Evolutionary conservation across 1,284 basidiomycete species (phyloP).

Genomic region (Naganishia albida): DNA sequence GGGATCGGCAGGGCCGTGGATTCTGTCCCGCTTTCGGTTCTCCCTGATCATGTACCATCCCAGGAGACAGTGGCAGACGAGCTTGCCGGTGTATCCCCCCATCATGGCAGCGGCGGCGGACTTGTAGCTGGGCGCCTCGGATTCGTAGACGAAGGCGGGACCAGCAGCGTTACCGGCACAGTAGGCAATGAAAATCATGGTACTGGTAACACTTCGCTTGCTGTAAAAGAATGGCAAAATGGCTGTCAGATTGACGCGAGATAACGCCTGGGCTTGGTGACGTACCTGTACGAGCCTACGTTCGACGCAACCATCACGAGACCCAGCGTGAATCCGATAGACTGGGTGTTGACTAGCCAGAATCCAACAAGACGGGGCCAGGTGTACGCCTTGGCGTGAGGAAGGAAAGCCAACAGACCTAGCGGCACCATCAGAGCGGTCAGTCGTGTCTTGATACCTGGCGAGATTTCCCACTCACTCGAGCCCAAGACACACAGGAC

Average conservation of each 20-base stretch:
- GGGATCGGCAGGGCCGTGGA: conserved; percentile 43
- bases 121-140: conserved; percentile 46
- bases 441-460: too few species aligned
- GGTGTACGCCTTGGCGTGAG: conserved; percentile 41
- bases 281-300: conserved; percentile 41
- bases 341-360: conserved; percentile 46
- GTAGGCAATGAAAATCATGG: conserved; percentile 46
- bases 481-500: conserved; percentile 38
- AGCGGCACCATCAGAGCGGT: conserved; percentile 30
- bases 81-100: conserved; percentile 42
- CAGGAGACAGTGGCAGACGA: conserved; percentile 37
- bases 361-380: conserved; percentile 48
- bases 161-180: conserved; percentile 43
- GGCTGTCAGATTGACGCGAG: neutral
- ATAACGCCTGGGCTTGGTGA: neutral
- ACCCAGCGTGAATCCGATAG: conserved; percentile 49
- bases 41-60: conserved; percentile 43
- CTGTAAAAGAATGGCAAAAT: conserved; percentile 26
- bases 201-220: conserved; percentile 45
- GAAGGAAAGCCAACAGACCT: conserved; percentile 48
- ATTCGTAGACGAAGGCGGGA: conserved; percentile 40
- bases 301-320: conserved; percentile 50
- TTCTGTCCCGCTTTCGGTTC: conserved; percentile 45
- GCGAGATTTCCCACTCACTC: neutral
- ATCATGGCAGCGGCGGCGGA: conserved; percentile 48